Evolutionary conservation across 2,329 filamentous ascomycete genomes (phyloP).

Genomic region (Pezicula neosporulosa): DNA sequence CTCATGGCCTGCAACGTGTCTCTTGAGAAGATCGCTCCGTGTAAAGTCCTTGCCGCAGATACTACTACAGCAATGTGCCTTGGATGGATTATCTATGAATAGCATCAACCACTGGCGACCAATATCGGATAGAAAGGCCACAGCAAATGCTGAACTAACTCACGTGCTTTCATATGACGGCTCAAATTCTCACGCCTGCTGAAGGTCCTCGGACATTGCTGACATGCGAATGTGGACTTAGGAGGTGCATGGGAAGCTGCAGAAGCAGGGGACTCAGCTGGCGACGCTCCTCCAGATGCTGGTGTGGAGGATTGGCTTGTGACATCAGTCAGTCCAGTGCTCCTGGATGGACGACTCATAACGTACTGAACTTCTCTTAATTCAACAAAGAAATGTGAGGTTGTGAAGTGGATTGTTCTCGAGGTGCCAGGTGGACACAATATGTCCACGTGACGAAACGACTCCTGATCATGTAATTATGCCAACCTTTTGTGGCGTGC

Average conservation of each 20-base stretch:
- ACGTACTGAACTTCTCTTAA: no score
- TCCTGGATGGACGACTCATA: no score
- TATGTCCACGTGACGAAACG: no score
- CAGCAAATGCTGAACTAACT: neutral
- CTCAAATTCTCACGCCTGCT: constrained; percentile 22
- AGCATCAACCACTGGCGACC: neutral
- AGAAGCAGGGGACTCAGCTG: neutral
- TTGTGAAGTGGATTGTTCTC: no score
- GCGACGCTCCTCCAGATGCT: neutral
- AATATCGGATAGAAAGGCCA: no score
- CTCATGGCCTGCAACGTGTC: constrained; percentile 20
- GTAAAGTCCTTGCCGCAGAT: constrained; percentile 22
- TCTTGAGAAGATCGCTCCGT: constrained; percentile 19
- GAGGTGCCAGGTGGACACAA: no score
- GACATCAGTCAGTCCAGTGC: no score
- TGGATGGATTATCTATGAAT: constrained; percentile 9
- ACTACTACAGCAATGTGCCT: constrained; percentile 16
- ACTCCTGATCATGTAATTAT: no score
- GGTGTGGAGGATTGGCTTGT: no score
- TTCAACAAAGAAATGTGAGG: no score
- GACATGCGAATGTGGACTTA: constrained; percentile 8
- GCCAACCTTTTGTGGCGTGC: no score
- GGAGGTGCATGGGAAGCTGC: neutral
- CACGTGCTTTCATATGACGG: constrained; percentile 21
- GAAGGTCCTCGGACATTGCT: constrained; percentile 16